phyloP scores from a whole-genome alignment of 2,329 filamentous ascomycete species.

The Pseudogymnoascus sp. region DNA sequence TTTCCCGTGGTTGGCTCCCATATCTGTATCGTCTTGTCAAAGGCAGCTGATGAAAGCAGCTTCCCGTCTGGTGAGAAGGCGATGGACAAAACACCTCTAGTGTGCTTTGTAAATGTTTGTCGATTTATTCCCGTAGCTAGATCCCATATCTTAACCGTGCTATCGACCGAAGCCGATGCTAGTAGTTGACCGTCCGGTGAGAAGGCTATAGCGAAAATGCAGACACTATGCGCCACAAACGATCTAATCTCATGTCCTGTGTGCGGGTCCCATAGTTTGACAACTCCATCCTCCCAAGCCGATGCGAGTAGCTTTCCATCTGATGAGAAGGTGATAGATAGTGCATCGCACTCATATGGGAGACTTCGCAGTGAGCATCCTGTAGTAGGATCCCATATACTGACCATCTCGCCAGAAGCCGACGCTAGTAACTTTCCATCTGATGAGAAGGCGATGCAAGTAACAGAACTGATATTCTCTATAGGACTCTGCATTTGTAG shows the following conservation, averaged over 20 bases:
- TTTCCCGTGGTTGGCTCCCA: not conserved
- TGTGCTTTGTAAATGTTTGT: too few relatives aligned
- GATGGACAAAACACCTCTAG: too few relatives aligned
- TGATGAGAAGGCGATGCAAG: slow-evolving; percentile 2
- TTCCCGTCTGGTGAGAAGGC: too few relatives aligned
- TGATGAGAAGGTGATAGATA: slow-evolving; percentile 9
- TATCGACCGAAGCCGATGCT: not conserved
- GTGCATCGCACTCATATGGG: not conserved
- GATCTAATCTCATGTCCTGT: too few relatives aligned
- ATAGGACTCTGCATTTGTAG: not conserved
- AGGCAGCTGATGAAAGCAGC: too few relatives aligned
- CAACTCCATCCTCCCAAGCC: not conserved
- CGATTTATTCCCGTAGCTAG: not conserved
- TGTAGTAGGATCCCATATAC: not conserved
- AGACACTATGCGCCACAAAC: too few relatives aligned
- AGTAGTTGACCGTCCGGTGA: not conserved
- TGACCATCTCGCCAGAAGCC: not conserved
- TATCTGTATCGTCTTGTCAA: too few relatives aligned
- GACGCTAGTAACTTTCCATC: slow-evolving; percentile 1
- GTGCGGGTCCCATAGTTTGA: slow-evolving; percentile 11
- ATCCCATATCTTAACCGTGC: not conserved
- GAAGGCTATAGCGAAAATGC: not conserved
- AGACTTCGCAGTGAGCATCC: not conserved
- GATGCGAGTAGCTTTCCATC: not conserved
- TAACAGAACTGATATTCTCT: not conserved